A percentile compares a stretch with the other conserved stretches of the same genome.
These are phyloP conservation scores for Flueggea neowawraea DNA, from an alignment of 441 rosid species.

Conservation along the genomic window DNA sequence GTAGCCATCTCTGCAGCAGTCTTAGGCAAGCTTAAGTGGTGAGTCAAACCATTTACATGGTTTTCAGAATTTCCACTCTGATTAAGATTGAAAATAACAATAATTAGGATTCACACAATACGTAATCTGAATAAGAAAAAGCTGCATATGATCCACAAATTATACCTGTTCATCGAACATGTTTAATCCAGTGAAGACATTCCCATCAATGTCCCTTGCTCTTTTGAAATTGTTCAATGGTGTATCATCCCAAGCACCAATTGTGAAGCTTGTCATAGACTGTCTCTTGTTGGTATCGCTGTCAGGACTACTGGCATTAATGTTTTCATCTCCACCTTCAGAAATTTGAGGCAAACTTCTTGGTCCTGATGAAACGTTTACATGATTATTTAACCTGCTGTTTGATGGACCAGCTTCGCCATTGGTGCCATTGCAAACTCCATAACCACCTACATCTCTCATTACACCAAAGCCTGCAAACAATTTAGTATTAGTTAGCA, in stretches of 20 bases:
- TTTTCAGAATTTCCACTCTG: slow-evolving; percentile 31
- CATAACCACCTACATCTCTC: slow-evolving; percentile 11
- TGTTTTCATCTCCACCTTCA: slow-evolving; percentile 36
- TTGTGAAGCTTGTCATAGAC: slow-evolving; percentile 22
- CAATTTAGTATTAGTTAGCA: slow-evolving; percentile 7
- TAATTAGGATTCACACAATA: slow-evolving; percentile 4
- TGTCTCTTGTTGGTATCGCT: slow-evolving; percentile 15
- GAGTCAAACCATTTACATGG: slow-evolving; percentile 28
- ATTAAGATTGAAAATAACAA: background rate
- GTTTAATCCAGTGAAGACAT: slow-evolving; percentile 20
- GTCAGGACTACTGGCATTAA: slow-evolving; percentile 17
- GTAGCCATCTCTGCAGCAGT: slow-evolving; percentile 42
- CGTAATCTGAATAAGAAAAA: background rate
- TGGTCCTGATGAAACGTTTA: slow-evolving; percentile 36
- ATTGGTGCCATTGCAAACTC: slow-evolving; percentile 24
- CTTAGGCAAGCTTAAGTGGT: slow-evolving; percentile 59
- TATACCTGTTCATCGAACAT: slow-evolving; percentile 30
- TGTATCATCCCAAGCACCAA: slow-evolving; percentile 30
- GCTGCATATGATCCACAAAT: background rate
- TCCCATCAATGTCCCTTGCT: slow-evolving; percentile 20
- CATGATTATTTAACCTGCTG: slow-evolving; percentile 24
- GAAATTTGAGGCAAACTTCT: slow-evolving; percentile 41
- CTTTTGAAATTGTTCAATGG: slow-evolving; percentile 27
- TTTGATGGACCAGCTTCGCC: slow-evolving; percentile 30
- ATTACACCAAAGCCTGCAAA: slow-evolving; percentile 24